A percentile compares a stretch with the other conserved stretches of the same genome.
phyloP scores from a whole-genome alignment of 352 stramenopile genomes.

The Pythium oligandrum region DNA sequence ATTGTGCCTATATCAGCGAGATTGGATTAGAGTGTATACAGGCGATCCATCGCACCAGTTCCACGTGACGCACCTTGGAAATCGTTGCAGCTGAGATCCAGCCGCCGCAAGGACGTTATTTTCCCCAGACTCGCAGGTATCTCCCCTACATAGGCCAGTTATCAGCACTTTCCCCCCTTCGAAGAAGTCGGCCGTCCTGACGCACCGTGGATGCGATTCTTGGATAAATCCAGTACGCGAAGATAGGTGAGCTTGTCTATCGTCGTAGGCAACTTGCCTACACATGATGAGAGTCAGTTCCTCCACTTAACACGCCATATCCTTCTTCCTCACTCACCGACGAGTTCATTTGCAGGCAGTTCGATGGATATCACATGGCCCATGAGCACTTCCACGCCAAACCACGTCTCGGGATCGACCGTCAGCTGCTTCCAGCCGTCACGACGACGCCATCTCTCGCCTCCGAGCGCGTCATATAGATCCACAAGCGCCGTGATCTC shows the following conservation, averaged over 20 bases:
- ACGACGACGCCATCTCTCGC: conserved; percentile 65
- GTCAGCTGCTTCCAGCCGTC: conserved; percentile 75
- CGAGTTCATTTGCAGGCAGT: conserved; percentile 64
- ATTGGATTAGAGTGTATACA: background rate
- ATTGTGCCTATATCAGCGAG: conserved; percentile 27
- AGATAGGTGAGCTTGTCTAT: conserved; percentile 63
- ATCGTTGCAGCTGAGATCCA: conserved; percentile 85
- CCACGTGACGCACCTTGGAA: conserved; percentile 28
- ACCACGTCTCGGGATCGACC: conserved; percentile 73
- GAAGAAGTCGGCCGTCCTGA: background rate
- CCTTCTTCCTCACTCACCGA: conserved; percentile 10
- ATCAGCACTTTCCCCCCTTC: background rate
- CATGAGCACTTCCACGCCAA: conserved; percentile 63
- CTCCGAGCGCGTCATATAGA: conserved; percentile 63
- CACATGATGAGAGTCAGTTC: background rate
- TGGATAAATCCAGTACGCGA: conserved; percentile 72
- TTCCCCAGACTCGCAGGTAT: conserved; percentile 50
- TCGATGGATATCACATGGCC: conserved; percentile 76
- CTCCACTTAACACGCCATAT: background rate
- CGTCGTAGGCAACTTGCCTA: conserved; percentile 26
- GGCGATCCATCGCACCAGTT: background rate
- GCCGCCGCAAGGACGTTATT: conserved; percentile 40
- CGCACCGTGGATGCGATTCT: conserved; percentile 64
- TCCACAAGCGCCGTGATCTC: conserved; percentile 67
- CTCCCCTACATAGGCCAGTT: conserved; percentile 22